Evolutionary conservation across 179 eudicot species (phyloP).

Genomic region (Beta lomatogona): DNA sequence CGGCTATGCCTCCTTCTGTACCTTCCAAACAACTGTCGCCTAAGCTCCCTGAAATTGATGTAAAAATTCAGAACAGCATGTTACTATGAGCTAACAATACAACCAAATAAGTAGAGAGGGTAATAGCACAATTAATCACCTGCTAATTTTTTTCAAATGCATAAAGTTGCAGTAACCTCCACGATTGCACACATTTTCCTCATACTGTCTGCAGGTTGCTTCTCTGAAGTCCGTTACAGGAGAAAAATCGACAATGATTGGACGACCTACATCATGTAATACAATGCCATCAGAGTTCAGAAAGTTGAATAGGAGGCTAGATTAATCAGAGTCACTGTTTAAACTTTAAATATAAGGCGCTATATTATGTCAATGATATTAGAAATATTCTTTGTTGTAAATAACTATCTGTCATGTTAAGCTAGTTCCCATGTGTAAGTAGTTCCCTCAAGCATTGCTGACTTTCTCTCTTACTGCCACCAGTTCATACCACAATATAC

Average conservation of each 20-base stretch:
- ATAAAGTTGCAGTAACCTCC: slow-evolving; percentile 96
- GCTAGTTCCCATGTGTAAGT: not conserved
- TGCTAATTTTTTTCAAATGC: slow-evolving; percentile 94
- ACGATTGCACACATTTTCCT: slow-evolving; percentile 88
- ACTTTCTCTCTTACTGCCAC: not conserved
- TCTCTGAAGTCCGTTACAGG: slow-evolving; percentile 98
- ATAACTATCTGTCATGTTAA: too few relatives aligned
- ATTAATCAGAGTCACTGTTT: too few relatives aligned
- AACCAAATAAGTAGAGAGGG: not conserved
- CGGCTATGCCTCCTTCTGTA: slow-evolving; percentile 72
- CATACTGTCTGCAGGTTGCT: slow-evolving; percentile 95
- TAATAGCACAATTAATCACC: slow-evolving; percentile 37
- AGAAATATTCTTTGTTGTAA: too few relatives aligned
- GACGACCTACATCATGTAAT: slow-evolving; percentile 57
- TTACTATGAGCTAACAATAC: not conserved
- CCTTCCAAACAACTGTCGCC: slow-evolving; percentile 82
- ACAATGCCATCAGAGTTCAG: not conserved
- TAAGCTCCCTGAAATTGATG: slow-evolving; percentile 59
- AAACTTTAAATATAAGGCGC: not conserved
- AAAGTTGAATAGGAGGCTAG: not conserved
- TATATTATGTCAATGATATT: too few relatives aligned
- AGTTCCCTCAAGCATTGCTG: not conserved
- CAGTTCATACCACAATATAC: not conserved
- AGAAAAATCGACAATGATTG: slow-evolving; percentile 92
- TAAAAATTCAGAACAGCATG: not conserved